Evolutionary conservation across 805 yeast species (phyloP).

Genomic region (Hanseniaspora taiwanica): DNA sequence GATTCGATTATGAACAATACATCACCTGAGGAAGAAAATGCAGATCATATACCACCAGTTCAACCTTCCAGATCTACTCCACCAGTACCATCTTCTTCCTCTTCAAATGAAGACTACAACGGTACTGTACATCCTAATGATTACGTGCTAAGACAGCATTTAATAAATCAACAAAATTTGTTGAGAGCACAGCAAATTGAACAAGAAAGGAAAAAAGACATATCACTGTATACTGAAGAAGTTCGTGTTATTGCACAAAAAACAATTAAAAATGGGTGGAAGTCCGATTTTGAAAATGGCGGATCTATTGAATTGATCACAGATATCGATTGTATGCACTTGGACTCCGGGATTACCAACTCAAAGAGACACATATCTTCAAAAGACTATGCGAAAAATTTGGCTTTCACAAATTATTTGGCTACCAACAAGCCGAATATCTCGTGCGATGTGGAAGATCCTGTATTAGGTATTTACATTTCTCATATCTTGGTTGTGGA

Average conservation of each 20-base stretch:
- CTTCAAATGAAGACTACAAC: background rate
- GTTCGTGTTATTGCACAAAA: constrained; percentile 62
- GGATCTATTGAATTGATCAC: constrained; percentile 76
- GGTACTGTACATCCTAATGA: constrained; percentile 22
- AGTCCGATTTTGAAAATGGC: constrained; percentile 50
- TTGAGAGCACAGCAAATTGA: constrained; percentile 20
- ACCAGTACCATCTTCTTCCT: constrained; percentile 3
- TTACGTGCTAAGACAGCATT: constrained; percentile 23
- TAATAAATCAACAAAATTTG: constrained; percentile 20
- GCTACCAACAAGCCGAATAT: constrained; percentile 27
- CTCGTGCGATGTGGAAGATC: constrained; percentile 73
- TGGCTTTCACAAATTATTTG: constrained; percentile 17
- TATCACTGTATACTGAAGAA: constrained; percentile 55
- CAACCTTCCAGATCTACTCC: too few relatives aligned
- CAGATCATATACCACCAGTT: too few relatives aligned
- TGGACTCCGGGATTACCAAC: constrained; percentile 39
- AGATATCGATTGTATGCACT: constrained; percentile 46
- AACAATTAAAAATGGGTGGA: constrained; percentile 87
- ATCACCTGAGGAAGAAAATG: constrained; percentile 12
- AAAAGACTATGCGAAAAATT: constrained; percentile 17
- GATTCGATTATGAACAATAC: background rate
- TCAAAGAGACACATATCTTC: constrained; percentile 35
- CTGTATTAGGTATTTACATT: constrained; percentile 63
- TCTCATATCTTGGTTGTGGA: constrained; percentile 71
- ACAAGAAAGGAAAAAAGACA: constrained; percentile 22